Base-by-base conservation (phyloP, 1,284 basidiomycete genomes). In the Ustilago esculenta region DNA sequence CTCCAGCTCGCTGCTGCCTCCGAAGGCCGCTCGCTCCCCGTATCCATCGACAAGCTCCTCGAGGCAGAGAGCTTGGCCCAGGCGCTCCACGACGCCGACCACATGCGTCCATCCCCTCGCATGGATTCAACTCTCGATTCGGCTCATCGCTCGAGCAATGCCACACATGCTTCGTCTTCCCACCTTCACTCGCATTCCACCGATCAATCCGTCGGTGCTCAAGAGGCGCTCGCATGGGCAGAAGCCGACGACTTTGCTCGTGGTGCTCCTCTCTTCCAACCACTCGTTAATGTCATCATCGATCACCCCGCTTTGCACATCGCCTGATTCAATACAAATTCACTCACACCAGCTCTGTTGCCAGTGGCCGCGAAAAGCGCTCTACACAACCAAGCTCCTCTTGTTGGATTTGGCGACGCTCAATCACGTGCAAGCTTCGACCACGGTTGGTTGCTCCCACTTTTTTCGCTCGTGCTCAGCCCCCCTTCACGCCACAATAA, bases 161-260 rank as follows among this genome's bases (percentile, higher is more conserved):
- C 18, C 15, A 47, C 49, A 29, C 49, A 36, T 23, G 43, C 37
- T 11, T 59, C 48, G 7, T 41, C 29, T 21, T 42, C 25, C 18
- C 56, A 40, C 12, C 36, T 17, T 24, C 21, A 37, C 15, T 10
- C 25, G 14, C 20, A 55, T 17, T 40, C 32, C 7, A 5, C n/a
- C 11, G 27, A 21, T 14, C 20, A 29, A 12, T 39, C 30, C 7
- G 23, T 25, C n/a, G 43, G n/a, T 24, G 32, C 45, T 17, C 39
- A 64, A 20, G 69, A 72, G 43, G 46, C 36, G 2, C 42, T 63
- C 8, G 65, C 59, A 8, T 73, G 70, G 70, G 56, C 60, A 12
- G 35, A 69, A 45, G 70, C 70, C 6, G 70, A 73, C 42, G 70
- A 73, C 43, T 73, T 73, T 40, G 63, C 60, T n/a, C 55, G 54